Conservation (phyloP, 768 basidiomycete genomes). For the Mycena kentingensis region DNA sequence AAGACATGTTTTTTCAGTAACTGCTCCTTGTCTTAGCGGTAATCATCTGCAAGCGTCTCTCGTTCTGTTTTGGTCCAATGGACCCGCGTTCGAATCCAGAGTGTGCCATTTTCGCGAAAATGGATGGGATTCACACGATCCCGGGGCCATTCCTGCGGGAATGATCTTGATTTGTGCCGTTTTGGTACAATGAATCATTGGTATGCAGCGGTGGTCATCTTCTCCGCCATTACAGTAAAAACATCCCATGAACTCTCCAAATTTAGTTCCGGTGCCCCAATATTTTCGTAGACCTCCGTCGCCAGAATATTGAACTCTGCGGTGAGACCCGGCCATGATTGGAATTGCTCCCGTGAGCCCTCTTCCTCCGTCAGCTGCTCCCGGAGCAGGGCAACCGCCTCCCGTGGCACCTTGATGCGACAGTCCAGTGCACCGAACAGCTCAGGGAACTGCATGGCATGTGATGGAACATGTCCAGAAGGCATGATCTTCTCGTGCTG, state of each 20-base stretch:
- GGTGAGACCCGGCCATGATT: constrained; percentile 6
- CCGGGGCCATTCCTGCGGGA: too few relatives aligned
- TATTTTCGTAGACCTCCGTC: background rate
- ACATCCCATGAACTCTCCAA: constrained; percentile 5
- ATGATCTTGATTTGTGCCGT: too few relatives aligned
- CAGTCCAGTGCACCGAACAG: constrained; percentile 17
- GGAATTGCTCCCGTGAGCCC: background rate
- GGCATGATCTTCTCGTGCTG: constrained; percentile 25
- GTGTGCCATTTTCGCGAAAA: too few relatives aligned
- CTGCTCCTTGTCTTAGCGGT: too few relatives aligned
- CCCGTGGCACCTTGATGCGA: constrained; percentile 9
- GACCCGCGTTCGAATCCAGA: too few relatives aligned
- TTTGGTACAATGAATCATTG: too few relatives aligned
- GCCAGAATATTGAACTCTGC: constrained; percentile 3
- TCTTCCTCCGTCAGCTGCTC: constrained; percentile 7
- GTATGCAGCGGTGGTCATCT: too few relatives aligned
- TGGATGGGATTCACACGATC: too few relatives aligned
- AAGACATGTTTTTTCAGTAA: too few relatives aligned
- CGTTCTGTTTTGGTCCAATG: too few relatives aligned
- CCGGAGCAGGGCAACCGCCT: constrained; percentile 9
- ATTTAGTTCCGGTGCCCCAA: background rate
- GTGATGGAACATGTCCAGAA: constrained; percentile 20
- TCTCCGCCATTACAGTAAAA: constrained; percentile 2
- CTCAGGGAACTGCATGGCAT: constrained; percentile 8
- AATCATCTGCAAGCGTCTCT: too few relatives aligned